A percentile compares a stretch with the other conserved stretches of the same genome.
phyloP scores from a whole-genome alignment of 768 basidiomycete species.

The Kwoniella heveanensis region DNA sequence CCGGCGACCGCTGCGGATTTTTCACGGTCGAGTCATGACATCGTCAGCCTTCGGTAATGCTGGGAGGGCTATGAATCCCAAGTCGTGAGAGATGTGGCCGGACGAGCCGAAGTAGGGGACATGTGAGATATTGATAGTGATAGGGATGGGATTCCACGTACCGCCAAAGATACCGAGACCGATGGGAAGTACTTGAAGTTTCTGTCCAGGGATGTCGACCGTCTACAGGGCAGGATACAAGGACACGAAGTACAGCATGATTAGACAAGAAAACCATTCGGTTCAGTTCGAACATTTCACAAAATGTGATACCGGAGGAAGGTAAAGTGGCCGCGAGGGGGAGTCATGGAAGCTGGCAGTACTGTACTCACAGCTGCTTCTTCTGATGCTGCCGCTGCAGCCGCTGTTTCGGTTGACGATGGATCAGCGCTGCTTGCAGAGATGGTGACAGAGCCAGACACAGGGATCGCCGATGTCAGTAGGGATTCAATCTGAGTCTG shows the following conservation, averaged over 20 bases:
- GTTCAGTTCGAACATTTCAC: too few species aligned
- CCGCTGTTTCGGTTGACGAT: background rate
- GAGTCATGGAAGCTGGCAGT: too few species aligned
- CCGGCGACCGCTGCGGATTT: conserved; percentile 67
- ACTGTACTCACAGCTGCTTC: conserved; percentile 6
- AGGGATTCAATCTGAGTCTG: background rate
- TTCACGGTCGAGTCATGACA: too few species aligned
- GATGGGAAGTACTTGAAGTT: conserved; percentile 44
- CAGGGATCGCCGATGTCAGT: background rate
- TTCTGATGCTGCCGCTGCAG: conserved; percentile 4
- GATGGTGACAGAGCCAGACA: background rate
- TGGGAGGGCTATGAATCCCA: too few species aligned
- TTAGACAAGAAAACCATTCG: too few species aligned
- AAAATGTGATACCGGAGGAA: too few species aligned
- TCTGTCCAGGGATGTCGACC: conserved; percentile 31
- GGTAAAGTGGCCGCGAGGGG: too few species aligned
- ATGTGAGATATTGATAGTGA: too few species aligned
- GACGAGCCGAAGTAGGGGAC: too few species aligned
- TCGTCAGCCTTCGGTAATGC: too few species aligned
- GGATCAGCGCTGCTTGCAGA: background rate
- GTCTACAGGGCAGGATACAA: conserved; percentile 3
- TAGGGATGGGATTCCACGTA: background rate
- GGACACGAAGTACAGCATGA: too few species aligned
- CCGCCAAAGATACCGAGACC: conserved; percentile 51
- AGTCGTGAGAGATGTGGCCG: too few species aligned